Base-by-base conservation (phyloP, 2,329 filamentous ascomycete species). In the Trichophaea hybrida region DNA sequence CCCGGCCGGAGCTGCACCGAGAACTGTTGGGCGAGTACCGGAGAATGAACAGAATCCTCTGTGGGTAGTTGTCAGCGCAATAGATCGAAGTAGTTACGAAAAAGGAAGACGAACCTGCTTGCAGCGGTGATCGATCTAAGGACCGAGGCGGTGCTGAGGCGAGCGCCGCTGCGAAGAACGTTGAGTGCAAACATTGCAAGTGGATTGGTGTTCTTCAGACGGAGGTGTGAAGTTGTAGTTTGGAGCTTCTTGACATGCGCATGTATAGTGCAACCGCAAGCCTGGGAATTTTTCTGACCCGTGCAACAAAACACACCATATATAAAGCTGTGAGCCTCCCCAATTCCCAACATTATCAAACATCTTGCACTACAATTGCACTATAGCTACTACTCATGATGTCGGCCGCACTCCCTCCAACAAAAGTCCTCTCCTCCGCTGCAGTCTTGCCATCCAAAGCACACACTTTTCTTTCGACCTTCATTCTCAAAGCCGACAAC, bases 391-490 rank as follows among this genome's bases (percentile, higher is more conserved):
- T 24, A 24, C 24, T 24, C 24, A 24, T 24, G 24, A 24, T 24
- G 24, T 24, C 24, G 24, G 24, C 24, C 24, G 13, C 50, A 10
- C 31, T 55, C 10, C 55, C 55, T 15, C 61, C 33, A 32, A 48
- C 34, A 38, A 37, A n/a, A 17, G 32, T 65, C 57, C 24, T 57
- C 59, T 60, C 61, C 46, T 44, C 61, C 13, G 1, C 2, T 35
- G 44, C 35, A 17, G 53, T 64, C 43, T 37, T 57, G 10, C 37
- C 43, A 1, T 12, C 38, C 4, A 34, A 59, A 15, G 59, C 63
- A 46, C 63, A 65, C 54, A 24, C 46, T 46, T 52, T 63, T 46
- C 61, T 65, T 8, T 49, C 60, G 50, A 38, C 49, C 37, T 65
- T 64, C 56, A 57, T 65, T 38, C 44, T 55, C 50, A 56, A 59